A percentile compares a stretch with the other conserved stretches of the same genome.
These are phyloP conservation scores for Saturnispora sanitii DNA, from an alignment of 805 yeast species.

Conservation along the genomic window DNA sequence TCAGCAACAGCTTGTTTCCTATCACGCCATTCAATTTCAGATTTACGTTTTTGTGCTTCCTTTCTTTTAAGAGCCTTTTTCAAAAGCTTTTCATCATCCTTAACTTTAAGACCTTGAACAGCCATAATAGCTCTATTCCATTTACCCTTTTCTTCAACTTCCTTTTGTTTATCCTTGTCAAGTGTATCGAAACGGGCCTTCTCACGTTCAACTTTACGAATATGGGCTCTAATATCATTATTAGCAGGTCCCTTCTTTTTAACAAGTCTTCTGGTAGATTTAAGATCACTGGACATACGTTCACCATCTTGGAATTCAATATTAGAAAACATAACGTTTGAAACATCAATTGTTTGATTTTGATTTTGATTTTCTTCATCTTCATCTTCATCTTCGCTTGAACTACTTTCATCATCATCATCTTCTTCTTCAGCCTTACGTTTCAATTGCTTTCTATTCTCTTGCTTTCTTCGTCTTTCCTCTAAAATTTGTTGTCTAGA, in stretches of 20 bases:
- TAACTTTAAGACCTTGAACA: constrained; percentile 81
- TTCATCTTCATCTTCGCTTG: constrained; percentile 29
- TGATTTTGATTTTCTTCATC: no score
- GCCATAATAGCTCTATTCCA: constrained; percentile 82
- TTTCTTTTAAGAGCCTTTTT: constrained; percentile 79
- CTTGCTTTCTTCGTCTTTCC: constrained; percentile 44
- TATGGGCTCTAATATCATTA: constrained; percentile 76
- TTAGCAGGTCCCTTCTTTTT: constrained; percentile 75
- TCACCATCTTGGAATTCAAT: constrained; percentile 78
- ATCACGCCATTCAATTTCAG: constrained; percentile 88
- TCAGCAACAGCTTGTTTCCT: constrained; percentile 73
- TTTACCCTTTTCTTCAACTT: constrained; percentile 57
- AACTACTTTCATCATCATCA: constrained; percentile 21
- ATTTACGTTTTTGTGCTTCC: constrained; percentile 72
- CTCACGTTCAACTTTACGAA: constrained; percentile 64
- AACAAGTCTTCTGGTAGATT: constrained; percentile 45
- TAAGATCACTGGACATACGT: constrained; percentile 63
- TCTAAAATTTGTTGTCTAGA: constrained; percentile 74
- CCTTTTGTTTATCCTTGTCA: constrained; percentile 51
- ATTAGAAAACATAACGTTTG: constrained; percentile 61
- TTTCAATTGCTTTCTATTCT: constrained; percentile 26
- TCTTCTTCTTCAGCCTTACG: constrained; percentile 19
- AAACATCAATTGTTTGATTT: constrained; percentile 13
- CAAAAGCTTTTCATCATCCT: constrained; percentile 82
- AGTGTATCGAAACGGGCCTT: constrained; percentile 51